Evolutionary conservation across 768 basidiomycete genomes (phyloP).

Genomic region (Tubosaeta brunneosetosa): DNA sequence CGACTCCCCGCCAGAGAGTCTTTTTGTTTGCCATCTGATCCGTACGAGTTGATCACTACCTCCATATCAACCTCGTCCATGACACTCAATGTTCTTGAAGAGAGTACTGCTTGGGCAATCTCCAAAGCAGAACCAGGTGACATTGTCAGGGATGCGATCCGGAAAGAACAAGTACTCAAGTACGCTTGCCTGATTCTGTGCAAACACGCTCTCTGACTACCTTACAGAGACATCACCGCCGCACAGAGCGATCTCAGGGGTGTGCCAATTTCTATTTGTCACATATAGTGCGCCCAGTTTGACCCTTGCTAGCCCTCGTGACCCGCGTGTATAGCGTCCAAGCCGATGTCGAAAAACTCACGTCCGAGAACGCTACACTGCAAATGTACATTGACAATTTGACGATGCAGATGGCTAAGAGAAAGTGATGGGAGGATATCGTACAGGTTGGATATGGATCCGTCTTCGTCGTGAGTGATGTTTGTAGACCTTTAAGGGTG

Average conservation of each 20-base stretch:
- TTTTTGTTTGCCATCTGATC: not conserved
- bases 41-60: not conserved
- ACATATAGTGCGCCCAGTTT: not conserved
- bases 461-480: slow-evolving; percentile 5
- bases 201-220: not conserved
- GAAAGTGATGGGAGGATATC: slow-evolving; percentile 54
- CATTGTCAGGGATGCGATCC: slow-evolving; percentile 69
- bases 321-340: slow-evolving; percentile 65
- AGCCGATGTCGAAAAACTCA: slow-evolving; percentile 74
- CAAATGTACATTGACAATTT: slow-evolving; percentile 90
- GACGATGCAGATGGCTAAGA: slow-evolving; percentile 81
- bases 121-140: slow-evolving; percentile 47
- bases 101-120: slow-evolving; percentile 48
- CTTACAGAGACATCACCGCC: slow-evolving; percentile 63
- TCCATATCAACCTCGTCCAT: slow-evolving; percentile 23
- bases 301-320: slow-evolving; percentile 49
- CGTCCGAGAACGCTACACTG: slow-evolving; percentile 73
- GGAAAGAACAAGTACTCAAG: slow-evolving; percentile 77
- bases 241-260: slow-evolving; percentile 76
- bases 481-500: not conserved
- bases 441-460: not conserved
- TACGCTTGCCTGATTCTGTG: slow-evolving; percentile 32
- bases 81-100: slow-evolving; percentile 43
- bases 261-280: slow-evolving; percentile 20
- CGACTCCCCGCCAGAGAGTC: slow-evolving; percentile 46